Conservation (phyloP, 2,329 filamentous ascomycete genomes). For the Aureobasidium sp. region DNA sequence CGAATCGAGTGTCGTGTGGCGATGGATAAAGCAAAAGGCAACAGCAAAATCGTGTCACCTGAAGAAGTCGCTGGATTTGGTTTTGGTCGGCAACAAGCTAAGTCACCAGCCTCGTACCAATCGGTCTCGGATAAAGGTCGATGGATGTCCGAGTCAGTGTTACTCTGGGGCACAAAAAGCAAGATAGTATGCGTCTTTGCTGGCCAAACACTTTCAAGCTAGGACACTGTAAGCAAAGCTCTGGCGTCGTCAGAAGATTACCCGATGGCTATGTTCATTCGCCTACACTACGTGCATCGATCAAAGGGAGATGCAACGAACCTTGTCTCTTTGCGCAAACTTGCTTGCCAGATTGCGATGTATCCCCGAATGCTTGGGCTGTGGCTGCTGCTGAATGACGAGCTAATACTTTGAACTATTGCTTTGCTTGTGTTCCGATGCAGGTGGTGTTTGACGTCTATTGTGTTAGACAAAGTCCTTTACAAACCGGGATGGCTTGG, state of each 20-base stretch:
- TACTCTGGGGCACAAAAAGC: slow-evolving; percentile 15
- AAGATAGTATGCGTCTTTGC: slow-evolving; percentile 13
- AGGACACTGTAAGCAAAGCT: slow-evolving; percentile 6
- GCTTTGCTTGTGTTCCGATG: slow-evolving; percentile 12
- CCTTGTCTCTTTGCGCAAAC: slow-evolving; percentile 8
- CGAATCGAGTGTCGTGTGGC: background rate
- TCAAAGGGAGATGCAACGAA: slow-evolving; percentile 12
- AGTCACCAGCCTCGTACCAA: slow-evolving; percentile 9
- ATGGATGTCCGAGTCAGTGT: slow-evolving; percentile 13
- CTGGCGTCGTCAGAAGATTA: slow-evolving; percentile 5
- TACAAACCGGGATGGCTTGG: slow-evolving; percentile 4
- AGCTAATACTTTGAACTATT: slow-evolving; percentile 5
- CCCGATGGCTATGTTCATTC: background rate
- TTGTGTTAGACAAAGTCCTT: slow-evolving; percentile 14
- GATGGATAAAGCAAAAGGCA: slow-evolving; percentile 6
- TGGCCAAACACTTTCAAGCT: slow-evolving; percentile 13
- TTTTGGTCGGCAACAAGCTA: slow-evolving; percentile 2
- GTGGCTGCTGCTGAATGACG: slow-evolving; percentile 8
- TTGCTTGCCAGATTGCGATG: background rate
- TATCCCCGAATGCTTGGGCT: background rate
- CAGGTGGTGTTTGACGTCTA: slow-evolving; percentile 8
- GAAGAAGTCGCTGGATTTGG: slow-evolving; percentile 4
- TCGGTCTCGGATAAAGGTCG: slow-evolving; percentile 12
- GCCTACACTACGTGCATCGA: slow-evolving; percentile 6
- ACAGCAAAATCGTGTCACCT: slow-evolving; percentile 9